phyloP scores from a whole-genome alignment of 2,329 filamentous ascomycete genomes.

The Aspergillus sp. region DNA sequence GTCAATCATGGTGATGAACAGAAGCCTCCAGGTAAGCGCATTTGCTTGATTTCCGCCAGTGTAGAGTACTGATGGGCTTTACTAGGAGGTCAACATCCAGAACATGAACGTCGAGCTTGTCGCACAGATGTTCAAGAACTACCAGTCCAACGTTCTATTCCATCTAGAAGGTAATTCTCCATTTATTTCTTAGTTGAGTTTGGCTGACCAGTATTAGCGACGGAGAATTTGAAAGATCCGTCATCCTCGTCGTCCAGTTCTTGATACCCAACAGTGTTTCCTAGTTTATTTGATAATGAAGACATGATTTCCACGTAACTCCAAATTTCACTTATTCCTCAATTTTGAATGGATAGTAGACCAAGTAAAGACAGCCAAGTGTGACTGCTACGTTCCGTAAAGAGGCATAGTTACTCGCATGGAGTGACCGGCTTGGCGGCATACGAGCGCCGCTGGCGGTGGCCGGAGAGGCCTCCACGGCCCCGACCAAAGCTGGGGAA shows the following conservation, averaged over 20 bases:
- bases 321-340: background rate
- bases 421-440: slow-evolving; percentile 19
- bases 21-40: slow-evolving; percentile 71
- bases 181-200: background rate
- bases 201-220: slow-evolving; percentile 56
- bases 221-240: slow-evolving; percentile 79
- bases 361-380: background rate
- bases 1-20: slow-evolving; percentile 88
- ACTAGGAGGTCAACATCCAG: slow-evolving; percentile 91
- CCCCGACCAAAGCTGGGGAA: slow-evolving; percentile 18
- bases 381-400: background rate
- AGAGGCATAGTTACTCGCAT: slow-evolving; percentile 7
- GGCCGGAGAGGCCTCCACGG: slow-evolving; percentile 18
- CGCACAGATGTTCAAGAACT: slow-evolving; percentile 99
- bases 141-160: slow-evolving; percentile 95
- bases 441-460: slow-evolving; percentile 19
- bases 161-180: slow-evolving; percentile 79
- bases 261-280: background rate
- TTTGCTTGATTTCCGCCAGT: background rate
- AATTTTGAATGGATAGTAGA: background rate
- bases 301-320: background rate
- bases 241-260: slow-evolving; percentile 53
- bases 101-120: slow-evolving; percentile 99
- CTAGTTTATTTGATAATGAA: background rate
- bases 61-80: background rate